These are phyloP conservation scores for Cutaneotrichosporon cyanovorans DNA, from an alignment of 1,284 basidiomycete genomes.

Conservation along the genomic window DNA sequence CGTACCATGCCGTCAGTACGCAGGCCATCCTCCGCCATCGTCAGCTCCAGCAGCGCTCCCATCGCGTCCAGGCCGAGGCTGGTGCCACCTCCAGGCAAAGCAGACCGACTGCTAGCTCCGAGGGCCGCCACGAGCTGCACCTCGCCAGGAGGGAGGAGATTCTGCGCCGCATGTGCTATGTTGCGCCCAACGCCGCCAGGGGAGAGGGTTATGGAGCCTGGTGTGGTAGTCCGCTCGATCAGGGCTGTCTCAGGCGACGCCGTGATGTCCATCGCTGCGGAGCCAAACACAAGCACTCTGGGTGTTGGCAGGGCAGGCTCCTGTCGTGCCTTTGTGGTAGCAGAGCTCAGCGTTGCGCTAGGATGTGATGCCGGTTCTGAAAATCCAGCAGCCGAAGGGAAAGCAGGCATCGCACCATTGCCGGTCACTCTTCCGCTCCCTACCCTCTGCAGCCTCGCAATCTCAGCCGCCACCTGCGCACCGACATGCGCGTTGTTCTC, in stretches of 20 bases:
- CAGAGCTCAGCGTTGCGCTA: no score
- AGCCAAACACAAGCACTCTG: constrained; percentile 63
- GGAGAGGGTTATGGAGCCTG: constrained; percentile 65
- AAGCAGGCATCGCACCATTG: neutral
- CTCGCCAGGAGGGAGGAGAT: constrained; percentile 22
- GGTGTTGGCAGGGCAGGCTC: constrained; percentile 18
- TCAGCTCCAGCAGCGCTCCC: constrained; percentile 56
- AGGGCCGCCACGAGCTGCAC: constrained; percentile 48
- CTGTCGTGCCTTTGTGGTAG: no score
- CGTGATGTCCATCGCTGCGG: constrained; percentile 78
- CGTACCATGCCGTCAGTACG: constrained; percentile 67
- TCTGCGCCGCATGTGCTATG: constrained; percentile 72
- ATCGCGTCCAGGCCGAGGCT: constrained; percentile 53
- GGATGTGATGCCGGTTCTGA: no score
- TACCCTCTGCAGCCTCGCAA: constrained; percentile 52
- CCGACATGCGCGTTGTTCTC: constrained; percentile 87
- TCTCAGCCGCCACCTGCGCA: constrained; percentile 70
- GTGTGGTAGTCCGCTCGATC: constrained; percentile 61
- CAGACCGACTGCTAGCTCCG: no score
- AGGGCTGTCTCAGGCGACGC: constrained; percentile 46
- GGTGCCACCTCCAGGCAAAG: constrained; percentile 45
- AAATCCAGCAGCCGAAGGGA: neutral
- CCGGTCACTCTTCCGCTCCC: no score
- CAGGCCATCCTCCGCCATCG: constrained; percentile 61
- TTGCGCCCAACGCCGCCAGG: constrained; percentile 92